Base-by-base conservation (phyloP, 2,329 filamentous ascomycete species). In the Sporothrix globosa region DNA sequence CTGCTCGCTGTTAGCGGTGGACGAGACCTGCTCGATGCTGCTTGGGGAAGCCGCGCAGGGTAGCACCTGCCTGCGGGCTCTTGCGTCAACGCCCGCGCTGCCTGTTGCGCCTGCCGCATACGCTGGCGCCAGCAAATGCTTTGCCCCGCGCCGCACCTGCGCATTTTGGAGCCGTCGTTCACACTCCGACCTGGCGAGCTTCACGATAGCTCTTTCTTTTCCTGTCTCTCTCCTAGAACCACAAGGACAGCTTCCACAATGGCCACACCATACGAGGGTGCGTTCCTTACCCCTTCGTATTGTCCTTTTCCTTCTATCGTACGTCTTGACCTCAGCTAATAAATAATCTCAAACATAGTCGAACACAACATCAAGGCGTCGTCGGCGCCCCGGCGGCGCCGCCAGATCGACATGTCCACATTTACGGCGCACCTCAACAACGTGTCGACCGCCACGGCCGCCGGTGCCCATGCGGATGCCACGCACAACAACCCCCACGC, bases 361-460 rank as follows among this genome's bases (percentile, higher is more conserved):
- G 88, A 90, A 78, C 88, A 90, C 81, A 87, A 86, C 77, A 87
- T 90, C 79, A 82, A 85, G 75, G 78, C 83, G 70, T 60, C 80
- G 41, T 73, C 82, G 63, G 77, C 79, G 30, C 77, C 80, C 66
- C 79, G 81, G 71, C 80, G 80, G 65, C 82, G 82, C 11, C 87
- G 88, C 53, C 85, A 86, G 76, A 80, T 87, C 72, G 87, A 89
- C 80, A 90, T 90, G 88, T 84, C 87, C 68, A 86, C 84, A 72
- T 90, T 90, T 81, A 84, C 81, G 75, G 83, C 85, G 69, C 84
- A 87, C 77, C 85, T 89, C 72, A 80, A 84, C 77, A 83, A 85
- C 73, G 81, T 90, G 76, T 78, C 81, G 73, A 75, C 76, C n/a
- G 76, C 70, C 66, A 77, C 80, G 68, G 78, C 79, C 70, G 75